phyloP scores from a whole-genome alignment of 83 land plant species.

The Diphasiastrum complanatum region DNA sequence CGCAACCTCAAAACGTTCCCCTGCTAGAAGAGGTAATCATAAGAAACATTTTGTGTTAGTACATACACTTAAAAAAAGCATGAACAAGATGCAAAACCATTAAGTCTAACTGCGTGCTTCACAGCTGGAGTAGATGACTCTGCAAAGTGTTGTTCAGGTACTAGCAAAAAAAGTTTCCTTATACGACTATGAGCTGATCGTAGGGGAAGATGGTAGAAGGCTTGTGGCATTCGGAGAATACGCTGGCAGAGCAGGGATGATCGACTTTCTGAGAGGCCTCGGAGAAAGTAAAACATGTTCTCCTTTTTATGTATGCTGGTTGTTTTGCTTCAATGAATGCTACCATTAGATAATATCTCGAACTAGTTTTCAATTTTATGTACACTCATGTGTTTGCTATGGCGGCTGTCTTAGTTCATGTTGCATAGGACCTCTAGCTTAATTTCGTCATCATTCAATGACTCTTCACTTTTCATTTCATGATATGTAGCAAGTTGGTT shows the following conservation, averaged over 20 bases:
- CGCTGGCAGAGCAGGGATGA: slow-evolving; percentile 95
- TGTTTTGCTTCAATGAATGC: too few relatives aligned
- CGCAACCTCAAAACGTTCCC: slow-evolving; percentile 94
- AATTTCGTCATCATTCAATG: too few relatives aligned
- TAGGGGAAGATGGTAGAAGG: slow-evolving; percentile 75
- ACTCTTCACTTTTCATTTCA: too few relatives aligned
- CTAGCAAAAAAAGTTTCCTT: slow-evolving; percentile 53
- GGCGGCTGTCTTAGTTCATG: too few relatives aligned
- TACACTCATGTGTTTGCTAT: too few relatives aligned
- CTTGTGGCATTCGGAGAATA: slow-evolving; percentile 88
- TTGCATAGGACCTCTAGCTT: too few relatives aligned
- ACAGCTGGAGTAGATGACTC: too few relatives aligned
- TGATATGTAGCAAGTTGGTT: too few relatives aligned
- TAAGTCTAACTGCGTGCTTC: too few relatives aligned
- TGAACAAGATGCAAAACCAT: background rate
- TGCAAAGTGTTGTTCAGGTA: slow-evolving; percentile 17
- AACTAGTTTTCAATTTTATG: too few relatives aligned
- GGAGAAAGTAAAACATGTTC: slow-evolving; percentile 54
- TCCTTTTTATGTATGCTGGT: background rate
- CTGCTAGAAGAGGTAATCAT: slow-evolving; percentile 49
- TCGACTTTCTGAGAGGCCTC: slow-evolving; percentile 77
- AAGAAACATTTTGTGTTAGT: background rate
- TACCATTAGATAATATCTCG: too few relatives aligned
- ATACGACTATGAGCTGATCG: slow-evolving; percentile 92
- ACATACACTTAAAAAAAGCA: background rate